Percentiles rank a stretch among this genome's conserved stretches.
Evolutionary conservation across 257 asterid species (phyloP).

Genomic region (Euphrasia confusa): DNA sequence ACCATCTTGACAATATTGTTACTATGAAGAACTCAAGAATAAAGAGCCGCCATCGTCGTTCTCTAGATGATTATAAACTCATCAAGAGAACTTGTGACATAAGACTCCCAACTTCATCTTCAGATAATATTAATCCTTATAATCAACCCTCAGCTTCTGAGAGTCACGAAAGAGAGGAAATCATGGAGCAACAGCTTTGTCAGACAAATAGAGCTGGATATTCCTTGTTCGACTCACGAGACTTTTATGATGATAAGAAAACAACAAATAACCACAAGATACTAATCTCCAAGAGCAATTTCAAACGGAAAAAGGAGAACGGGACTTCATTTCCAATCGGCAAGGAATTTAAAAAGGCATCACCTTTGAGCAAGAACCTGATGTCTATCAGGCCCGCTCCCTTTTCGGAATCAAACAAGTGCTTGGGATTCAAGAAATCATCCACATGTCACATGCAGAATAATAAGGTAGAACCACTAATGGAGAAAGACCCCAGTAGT

Average conservation of each 20-base stretch:
- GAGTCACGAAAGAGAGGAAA: slow-evolving; percentile 20
- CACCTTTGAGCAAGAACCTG: slow-evolving; percentile 38
- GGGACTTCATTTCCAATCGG: not conserved
- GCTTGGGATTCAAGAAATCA: slow-evolving; percentile 28
- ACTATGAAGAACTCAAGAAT: slow-evolving; percentile 20
- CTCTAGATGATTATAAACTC: slow-evolving; percentile 17
- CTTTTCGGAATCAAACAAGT: slow-evolving; percentile 26
- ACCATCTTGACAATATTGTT: slow-evolving; percentile 24
- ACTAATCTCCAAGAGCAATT: slow-evolving; percentile 22
- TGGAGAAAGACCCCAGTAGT: slow-evolving; percentile 19
- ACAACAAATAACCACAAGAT: slow-evolving; percentile 24
- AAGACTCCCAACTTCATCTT: no score
- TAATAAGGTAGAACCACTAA: slow-evolving; percentile 14
- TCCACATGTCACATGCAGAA: slow-evolving; percentile 19
- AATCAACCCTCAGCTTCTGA: not conserved
- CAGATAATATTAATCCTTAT: not conserved
- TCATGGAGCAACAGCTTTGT: slow-evolving; percentile 27
- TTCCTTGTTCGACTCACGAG: slow-evolving; percentile 20
- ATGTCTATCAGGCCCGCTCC: slow-evolving; percentile 26
- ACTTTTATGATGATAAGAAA: slow-evolving; percentile 6
- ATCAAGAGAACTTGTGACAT: no score
- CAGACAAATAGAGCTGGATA: slow-evolving; percentile 27
- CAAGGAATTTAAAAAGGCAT: slow-evolving; percentile 24
- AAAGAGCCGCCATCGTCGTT: slow-evolving; percentile 17
- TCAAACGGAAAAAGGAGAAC: slow-evolving; percentile 29